Evolutionary conservation across 495 filamentous ascomycete species (phyloP).

Genomic region (Aspergillus heteromorphus): DNA sequence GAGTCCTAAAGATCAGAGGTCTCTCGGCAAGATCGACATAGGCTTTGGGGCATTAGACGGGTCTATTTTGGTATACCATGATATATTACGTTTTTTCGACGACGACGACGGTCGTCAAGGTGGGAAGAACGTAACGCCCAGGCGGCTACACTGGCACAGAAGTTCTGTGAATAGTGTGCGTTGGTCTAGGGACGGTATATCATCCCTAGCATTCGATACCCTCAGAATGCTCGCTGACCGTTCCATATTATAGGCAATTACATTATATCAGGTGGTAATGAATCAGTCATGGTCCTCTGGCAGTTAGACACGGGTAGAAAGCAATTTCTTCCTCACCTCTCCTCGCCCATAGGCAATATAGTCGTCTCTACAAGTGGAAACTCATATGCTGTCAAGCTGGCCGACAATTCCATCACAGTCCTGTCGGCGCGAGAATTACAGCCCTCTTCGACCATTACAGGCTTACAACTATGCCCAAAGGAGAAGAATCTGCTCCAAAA

Average conservation of each 20-base stretch:
- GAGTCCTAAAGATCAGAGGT: slow-evolving; percentile 11
- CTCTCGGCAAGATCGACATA: slow-evolving; percentile 52
- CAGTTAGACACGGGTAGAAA: slow-evolving; percentile 80
- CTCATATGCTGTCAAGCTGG: slow-evolving; percentile 74
- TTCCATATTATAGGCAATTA: slow-evolving; percentile 71
- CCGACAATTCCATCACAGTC: slow-evolving; percentile 85
- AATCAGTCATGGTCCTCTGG: slow-evolving; percentile 92
- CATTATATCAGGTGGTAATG: slow-evolving; percentile 83
- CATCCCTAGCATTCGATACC: not conserved
- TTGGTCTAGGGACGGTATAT: slow-evolving; percentile 85
- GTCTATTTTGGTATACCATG: slow-evolving; percentile 70
- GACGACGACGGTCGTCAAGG: slow-evolving; percentile 27
- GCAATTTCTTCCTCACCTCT: slow-evolving; percentile 82
- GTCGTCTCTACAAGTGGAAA: slow-evolving; percentile 73
- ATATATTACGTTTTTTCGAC: slow-evolving; percentile 57
- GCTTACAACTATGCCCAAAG: slow-evolving; percentile 59
- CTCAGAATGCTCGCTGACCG: slow-evolving; percentile 6
- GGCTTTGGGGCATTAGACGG: slow-evolving; percentile 70
- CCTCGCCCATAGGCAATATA: slow-evolving; percentile 73
- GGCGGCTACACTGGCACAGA: slow-evolving; percentile 86
- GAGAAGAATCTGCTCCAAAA: slow-evolving; percentile 8
- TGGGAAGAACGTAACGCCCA: slow-evolving; percentile 36
- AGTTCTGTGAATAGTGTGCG: slow-evolving; percentile 72
- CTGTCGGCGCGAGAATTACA: slow-evolving; percentile 82
- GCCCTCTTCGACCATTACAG: slow-evolving; percentile 73